phyloP scores from a whole-genome alignment of 805 yeast genomes.

The Candida tammaniensis region DNA sequence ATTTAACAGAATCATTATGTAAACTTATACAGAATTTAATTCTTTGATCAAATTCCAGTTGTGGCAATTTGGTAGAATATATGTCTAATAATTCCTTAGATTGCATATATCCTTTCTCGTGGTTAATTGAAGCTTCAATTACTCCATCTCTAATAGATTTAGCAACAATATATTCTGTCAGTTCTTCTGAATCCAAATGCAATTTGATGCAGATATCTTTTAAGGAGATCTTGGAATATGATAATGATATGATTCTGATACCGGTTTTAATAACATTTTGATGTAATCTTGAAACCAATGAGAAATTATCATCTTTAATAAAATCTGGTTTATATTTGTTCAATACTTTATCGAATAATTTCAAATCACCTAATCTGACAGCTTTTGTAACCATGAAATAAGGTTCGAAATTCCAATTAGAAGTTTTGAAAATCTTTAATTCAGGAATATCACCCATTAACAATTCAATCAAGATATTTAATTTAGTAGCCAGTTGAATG shows the following conservation, averaged over 20 bases:
- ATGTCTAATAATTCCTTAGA: conserved; percentile 82
- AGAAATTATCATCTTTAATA: conserved; percentile 75
- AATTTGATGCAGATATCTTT: conserved; percentile 92
- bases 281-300: conserved; percentile 82
- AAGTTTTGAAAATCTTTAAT: conserved; percentile 66
- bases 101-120: conserved; percentile 87
- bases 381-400: conserved; percentile 87
- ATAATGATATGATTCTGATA: conserved; percentile 84
- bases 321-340: conserved; percentile 58
- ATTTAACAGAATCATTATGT: conserved; percentile 89
- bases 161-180: conserved; percentile 95
- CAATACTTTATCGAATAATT: conserved; percentile 71
- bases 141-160: conserved; percentile 97
- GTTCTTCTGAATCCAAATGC: conserved; percentile 89
- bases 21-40: conserved; percentile 86
- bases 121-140: conserved; percentile 90
- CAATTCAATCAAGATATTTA: conserved; percentile 83
- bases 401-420: conserved; percentile 65
- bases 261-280: conserved; percentile 98
- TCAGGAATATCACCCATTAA: conserved; percentile 97
- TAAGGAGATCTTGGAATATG: conserved; percentile 86
- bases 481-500: conserved; percentile 83
- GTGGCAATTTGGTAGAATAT: conserved; percentile 86
- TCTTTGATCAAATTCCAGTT: conserved; percentile 85
- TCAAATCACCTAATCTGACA: conserved; percentile 87